Base-by-base conservation (phyloP, 352 stramenopile species). In the Pythium monospermum region DNA sequence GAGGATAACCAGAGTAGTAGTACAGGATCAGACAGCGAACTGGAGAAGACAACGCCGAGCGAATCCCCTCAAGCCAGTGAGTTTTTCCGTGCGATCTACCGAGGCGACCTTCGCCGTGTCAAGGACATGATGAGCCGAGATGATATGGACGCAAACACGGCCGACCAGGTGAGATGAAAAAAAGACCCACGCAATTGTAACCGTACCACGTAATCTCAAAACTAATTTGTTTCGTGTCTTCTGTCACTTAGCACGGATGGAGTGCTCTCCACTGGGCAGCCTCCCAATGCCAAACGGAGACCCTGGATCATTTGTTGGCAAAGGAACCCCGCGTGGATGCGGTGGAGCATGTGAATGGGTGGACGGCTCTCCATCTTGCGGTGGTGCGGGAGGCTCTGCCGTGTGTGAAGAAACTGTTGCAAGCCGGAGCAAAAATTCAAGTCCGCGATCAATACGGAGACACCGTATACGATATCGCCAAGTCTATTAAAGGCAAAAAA, bases 261-360 rank as follows among this genome's bases (percentile, higher is more conserved):
- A 88, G 71, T 49, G 81, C 69, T 2, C 50, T 91, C 45, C 81
- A 91, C 51, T 91, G 77, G 81, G 77, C 81, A 16, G 76, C 77
- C 6, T 87, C 81, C 7, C 77, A 88, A 52, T 67, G 66, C 11
- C 77, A 89, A 46, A 40, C 21, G 6, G 70, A 84, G 18, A 65
- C 89, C 8, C 56, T 91, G 2, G 49, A 64, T 21, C 26, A 71
- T 13, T 53, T 91, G 30, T 45, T 91, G 7, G 53, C 71, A 37
- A 57, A 62, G 40, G 69, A 67, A 10, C 58, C 66, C 2, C 33
- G 66, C 35, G 57, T 85, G 8, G 73, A 88, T 58, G 72, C 67
- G 5, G 76, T 85, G 7, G 81, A 89, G 39, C 77, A 87, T 42
- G 67, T 87, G 23, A 87, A 79, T 39, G 70, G 73, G 8, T 91